A percentile compares a stretch with the other conserved stretches of the same genome.
These are phyloP conservation scores for Exutisphaerella laricina DNA, from an alignment of 2,329 filamentous ascomycete genomes.

Conservation along the genomic window DNA sequence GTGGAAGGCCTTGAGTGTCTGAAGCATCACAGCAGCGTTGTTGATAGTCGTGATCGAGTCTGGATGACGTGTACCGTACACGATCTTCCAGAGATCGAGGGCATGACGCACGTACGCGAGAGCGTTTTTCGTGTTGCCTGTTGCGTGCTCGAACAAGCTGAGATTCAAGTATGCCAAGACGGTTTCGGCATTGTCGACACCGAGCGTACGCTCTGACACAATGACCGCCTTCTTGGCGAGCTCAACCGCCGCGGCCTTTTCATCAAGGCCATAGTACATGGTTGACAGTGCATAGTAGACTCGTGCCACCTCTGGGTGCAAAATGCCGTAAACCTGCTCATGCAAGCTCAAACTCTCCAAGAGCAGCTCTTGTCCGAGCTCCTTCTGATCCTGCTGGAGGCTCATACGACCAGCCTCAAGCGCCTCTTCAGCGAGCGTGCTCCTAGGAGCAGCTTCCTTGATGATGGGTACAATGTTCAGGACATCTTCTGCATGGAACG, in stretches of 20 bases:
- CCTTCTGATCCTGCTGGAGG: slow-evolving; percentile 90
- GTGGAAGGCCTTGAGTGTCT: slow-evolving; percentile 88
- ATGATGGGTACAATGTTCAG: slow-evolving; percentile 89
- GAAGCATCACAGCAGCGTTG: slow-evolving; percentile 97
- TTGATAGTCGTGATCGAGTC: slow-evolving; percentile 99
- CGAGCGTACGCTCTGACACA: slow-evolving; percentile 88
- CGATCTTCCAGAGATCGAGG: slow-evolving; percentile 91
- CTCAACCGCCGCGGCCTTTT: slow-evolving; percentile 93
- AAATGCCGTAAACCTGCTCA: slow-evolving; percentile 96
- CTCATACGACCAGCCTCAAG: slow-evolving; percentile 93
- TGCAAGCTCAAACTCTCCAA: slow-evolving; percentile 94
- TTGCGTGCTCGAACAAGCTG: slow-evolving; percentile 86
- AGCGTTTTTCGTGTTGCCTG: slow-evolving; percentile 83
- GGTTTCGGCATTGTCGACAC: slow-evolving; percentile 89
- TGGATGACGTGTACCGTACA: slow-evolving; percentile 88
- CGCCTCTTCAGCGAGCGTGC: slow-evolving; percentile 87
- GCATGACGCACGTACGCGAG: slow-evolving; percentile 87
- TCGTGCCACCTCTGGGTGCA: slow-evolving; percentile 92
- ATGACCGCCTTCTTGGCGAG: slow-evolving; percentile 95
- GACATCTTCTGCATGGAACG: slow-evolving; percentile 79
- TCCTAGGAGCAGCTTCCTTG: slow-evolving; percentile 90
- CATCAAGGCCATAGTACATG: slow-evolving; percentile 94
- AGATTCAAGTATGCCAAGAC: slow-evolving; percentile 94
- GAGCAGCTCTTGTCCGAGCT: slow-evolving; percentile 90
- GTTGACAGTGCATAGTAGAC: slow-evolving; percentile 94